A percentile compares a stretch with the other conserved stretches of the same genome.
phyloP scores from a whole-genome alignment of 352 stramenopile genomes.

The Aphanomyces astaci region DNA sequence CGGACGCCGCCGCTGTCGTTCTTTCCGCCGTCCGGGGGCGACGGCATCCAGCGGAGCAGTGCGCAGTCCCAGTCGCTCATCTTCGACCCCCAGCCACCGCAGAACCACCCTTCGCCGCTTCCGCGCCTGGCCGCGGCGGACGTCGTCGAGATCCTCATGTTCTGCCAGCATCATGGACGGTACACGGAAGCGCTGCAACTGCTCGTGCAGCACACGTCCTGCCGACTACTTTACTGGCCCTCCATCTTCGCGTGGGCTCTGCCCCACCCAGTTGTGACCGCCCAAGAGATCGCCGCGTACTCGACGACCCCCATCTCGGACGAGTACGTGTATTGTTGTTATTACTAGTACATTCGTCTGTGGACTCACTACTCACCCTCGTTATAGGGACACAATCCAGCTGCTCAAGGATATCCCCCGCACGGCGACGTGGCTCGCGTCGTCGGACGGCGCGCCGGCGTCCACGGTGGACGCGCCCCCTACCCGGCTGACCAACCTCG shows the following conservation, averaged over 20 bases:
- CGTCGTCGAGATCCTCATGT: conserved; percentile 33
- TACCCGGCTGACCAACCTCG: conserved; percentile 34
- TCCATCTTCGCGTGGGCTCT: conserved; percentile 57
- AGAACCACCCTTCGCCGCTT: not conserved
- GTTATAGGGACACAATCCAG: conserved; percentile 48
- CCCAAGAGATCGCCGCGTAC: conserved; percentile 23
- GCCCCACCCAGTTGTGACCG: conserved; percentile 20
- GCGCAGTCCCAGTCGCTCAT: not conserved
- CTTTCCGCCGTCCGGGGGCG: conserved; percentile 32
- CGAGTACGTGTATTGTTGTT: conserved; percentile 35
- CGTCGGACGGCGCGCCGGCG: conserved; percentile 44
- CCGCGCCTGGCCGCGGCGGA: not conserved
- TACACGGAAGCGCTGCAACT: conserved; percentile 73
- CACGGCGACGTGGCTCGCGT: conserved; percentile 64
- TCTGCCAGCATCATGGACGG: conserved; percentile 48
- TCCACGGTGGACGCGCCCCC: conserved; percentile 31
- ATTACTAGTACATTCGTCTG: too few relatives aligned
- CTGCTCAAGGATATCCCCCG: conserved; percentile 76
- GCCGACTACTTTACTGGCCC: conserved; percentile 51
- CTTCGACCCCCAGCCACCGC: not conserved
- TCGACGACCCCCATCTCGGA: conserved; percentile 35
- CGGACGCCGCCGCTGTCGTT: conserved; percentile 25
- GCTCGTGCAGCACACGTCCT: conserved; percentile 43
- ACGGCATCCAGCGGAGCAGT: too few relatives aligned
- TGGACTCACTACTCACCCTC: not conserved